These are phyloP conservation scores for Ocimum tenuiflorum DNA, from an alignment of 257 asterid genomes.

Conservation along the genomic window DNA sequence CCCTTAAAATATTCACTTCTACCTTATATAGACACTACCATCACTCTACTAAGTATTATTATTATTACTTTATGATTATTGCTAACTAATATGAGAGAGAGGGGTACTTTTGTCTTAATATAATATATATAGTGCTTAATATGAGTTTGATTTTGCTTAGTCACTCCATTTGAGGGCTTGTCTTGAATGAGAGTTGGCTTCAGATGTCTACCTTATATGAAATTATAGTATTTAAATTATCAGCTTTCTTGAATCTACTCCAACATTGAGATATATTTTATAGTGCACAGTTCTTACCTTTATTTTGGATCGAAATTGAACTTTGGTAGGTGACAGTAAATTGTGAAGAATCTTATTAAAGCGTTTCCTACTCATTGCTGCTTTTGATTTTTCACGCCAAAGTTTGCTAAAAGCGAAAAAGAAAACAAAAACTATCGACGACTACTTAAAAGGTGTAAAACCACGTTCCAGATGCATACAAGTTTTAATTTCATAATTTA, in stretches of 20 bases:
- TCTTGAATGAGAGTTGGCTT: slow-evolving; percentile 21
- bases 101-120: neutral
- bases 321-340: no score
- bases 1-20: slow-evolving; percentile 33
- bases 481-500: no score
- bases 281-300: no score
- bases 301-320: no score
- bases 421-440: neutral
- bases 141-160: neutral
- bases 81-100: neutral
- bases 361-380: neutral
- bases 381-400: neutral
- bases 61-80: slow-evolving; percentile 1
- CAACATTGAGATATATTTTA: no score
- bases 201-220: neutral
- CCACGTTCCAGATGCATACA: neutral
- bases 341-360: neutral
- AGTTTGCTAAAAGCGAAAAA: neutral
- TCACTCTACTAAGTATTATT: neutral
- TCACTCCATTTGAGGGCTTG: slow-evolving; percentile 23
- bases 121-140: neutral
- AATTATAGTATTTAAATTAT: no score
- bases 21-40: neutral
- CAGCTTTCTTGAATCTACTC: no score
- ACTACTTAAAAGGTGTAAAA: neutral